Percentiles rank a stretch among this genome's conserved stretches.
Evolutionary conservation across 2,329 filamentous ascomycete genomes (phyloP).

Genomic region (Aphanoascus verrucosus): DNA sequence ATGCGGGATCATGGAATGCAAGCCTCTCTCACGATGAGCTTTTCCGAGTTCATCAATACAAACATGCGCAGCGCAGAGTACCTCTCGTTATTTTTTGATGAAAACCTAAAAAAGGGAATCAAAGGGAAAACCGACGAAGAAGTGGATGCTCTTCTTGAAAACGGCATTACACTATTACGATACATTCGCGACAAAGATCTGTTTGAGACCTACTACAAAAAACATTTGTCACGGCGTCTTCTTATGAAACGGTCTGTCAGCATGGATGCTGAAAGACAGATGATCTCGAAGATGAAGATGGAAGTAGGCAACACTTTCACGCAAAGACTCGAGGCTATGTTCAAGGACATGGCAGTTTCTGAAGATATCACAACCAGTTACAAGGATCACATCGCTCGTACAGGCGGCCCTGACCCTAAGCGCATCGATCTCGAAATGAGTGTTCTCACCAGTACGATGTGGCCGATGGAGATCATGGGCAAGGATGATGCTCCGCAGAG

Average conservation of each 20-base stretch:
- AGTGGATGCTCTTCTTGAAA: conserved; percentile 73
- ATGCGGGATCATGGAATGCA: conserved; percentile 64
- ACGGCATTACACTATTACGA: conserved; percentile 75
- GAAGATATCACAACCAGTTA: conserved; percentile 71
- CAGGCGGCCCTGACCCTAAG: conserved; percentile 46
- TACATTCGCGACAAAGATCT: conserved; percentile 88
- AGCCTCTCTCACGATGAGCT: conserved; percentile 72
- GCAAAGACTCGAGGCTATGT: conserved; percentile 89
- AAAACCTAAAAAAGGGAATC: conserved; percentile 87
- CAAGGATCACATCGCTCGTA: conserved; percentile 55
- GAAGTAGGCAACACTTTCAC: conserved; percentile 94
- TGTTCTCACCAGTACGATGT: conserved; percentile 85
- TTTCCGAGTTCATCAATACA: conserved; percentile 86
- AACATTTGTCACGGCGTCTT: conserved; percentile 78
- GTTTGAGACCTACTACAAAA: conserved; percentile 97
- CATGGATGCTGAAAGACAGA: conserved; percentile 84
- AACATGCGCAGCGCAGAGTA: conserved; percentile 80
- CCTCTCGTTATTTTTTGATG: conserved; percentile 92
- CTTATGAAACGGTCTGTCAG: conserved; percentile 83
- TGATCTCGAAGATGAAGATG: conserved; percentile 94
- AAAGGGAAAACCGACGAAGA: conserved; percentile 86
- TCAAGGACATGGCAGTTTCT: conserved; percentile 87
- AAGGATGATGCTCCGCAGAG: conserved; percentile 37
- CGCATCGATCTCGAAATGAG: conserved; percentile 71
- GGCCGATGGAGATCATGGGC: conserved; percentile 79